Evolutionary conservation across 352 stramenopile genomes (phyloP).

Genomic region (Saprolegnia parasitica): DNA sequence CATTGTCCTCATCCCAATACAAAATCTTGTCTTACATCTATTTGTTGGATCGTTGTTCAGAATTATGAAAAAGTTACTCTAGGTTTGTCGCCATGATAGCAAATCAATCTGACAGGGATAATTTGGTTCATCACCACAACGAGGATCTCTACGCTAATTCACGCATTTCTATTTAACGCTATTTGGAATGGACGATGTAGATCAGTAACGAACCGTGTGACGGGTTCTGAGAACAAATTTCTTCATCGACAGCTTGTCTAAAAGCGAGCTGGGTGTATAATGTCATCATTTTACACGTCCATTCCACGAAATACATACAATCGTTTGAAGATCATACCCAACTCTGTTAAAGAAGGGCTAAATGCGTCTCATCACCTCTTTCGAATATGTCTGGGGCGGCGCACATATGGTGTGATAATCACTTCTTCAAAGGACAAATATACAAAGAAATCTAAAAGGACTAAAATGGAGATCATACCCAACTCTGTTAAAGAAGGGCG

Average conservation of each 20-base stretch:
- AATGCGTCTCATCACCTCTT: slow-evolving; percentile 27
- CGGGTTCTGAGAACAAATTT: slow-evolving; percentile 30
- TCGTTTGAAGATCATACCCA: slow-evolving; percentile 22
- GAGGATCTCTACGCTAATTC: slow-evolving; percentile 5
- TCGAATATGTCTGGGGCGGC: slow-evolving; percentile 27
- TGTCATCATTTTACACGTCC: slow-evolving; percentile 29
- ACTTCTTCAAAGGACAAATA: slow-evolving; percentile 22
- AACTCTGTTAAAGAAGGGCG: slow-evolving; percentile 25
- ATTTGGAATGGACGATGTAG: slow-evolving; percentile 20
- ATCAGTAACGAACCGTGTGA: slow-evolving; percentile 30
- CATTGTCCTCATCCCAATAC: slow-evolving; percentile 28
- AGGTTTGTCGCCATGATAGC: slow-evolving; percentile 25
- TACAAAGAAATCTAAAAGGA: slow-evolving; percentile 7
- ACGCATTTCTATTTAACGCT: no score
- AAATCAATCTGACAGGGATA: slow-evolving; percentile 30
- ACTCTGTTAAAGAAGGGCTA: slow-evolving; percentile 28
- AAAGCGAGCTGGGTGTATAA: slow-evolving; percentile 31
- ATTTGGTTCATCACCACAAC: slow-evolving; percentile 29
- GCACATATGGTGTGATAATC: slow-evolving; percentile 30
- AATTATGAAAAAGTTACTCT: slow-evolving; percentile 29
- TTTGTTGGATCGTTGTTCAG: slow-evolving; percentile 2
- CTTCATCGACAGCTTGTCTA: slow-evolving; percentile 30
- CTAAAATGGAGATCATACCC: slow-evolving; percentile 18
- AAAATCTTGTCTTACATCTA: not conserved
- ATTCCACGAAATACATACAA: slow-evolving; percentile 2